Evolutionary conservation across 2,329 filamentous ascomycete species (phyloP).

Genomic region (Microsporum audouinii): DNA sequence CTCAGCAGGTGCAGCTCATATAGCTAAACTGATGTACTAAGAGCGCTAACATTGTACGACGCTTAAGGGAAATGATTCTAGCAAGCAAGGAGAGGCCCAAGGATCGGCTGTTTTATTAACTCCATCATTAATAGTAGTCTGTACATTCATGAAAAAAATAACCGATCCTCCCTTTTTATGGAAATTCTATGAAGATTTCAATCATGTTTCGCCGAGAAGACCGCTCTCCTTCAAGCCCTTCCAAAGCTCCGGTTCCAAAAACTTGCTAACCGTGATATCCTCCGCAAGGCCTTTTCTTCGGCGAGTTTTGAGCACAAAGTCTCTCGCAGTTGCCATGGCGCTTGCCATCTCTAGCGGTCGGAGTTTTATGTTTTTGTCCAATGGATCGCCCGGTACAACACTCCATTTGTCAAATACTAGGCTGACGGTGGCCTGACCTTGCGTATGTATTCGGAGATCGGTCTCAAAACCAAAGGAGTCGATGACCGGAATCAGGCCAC

Average conservation of each 20-base stretch:
- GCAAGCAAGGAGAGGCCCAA: neutral
- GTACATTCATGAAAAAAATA: neutral
- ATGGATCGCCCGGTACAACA: constrained; percentile 87
- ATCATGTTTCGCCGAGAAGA: constrained; percentile 53
- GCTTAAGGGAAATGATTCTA: neutral
- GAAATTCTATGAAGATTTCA: neutral
- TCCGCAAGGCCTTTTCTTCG: constrained; percentile 87
- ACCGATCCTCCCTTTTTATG: neutral
- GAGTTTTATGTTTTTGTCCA: constrained; percentile 75
- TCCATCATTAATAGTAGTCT: neutral
- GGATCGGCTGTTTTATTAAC: neutral
- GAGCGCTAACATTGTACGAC: too few species aligned
- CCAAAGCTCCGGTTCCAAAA: constrained; percentile 89
- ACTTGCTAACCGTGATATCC: constrained; percentile 91
- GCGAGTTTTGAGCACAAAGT: constrained; percentile 94
- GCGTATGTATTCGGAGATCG: constrained; percentile 87
- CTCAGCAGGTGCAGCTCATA: too few species aligned
- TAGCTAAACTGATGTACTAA: too few species aligned
- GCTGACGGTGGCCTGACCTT: constrained; percentile 80
- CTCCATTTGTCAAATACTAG: constrained; percentile 94
- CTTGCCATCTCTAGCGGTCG: constrained; percentile 76
- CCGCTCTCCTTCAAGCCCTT: constrained; percentile 79
- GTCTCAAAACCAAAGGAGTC: constrained; percentile 98
- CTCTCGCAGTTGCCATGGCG: constrained; percentile 78
- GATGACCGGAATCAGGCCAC: constrained; percentile 85